Percentiles rank a stretch among this genome's conserved stretches.
Evolutionary conservation across 1,284 basidiomycete species (phyloP).

Genomic region (Ceraceosorus bombacis): DNA sequence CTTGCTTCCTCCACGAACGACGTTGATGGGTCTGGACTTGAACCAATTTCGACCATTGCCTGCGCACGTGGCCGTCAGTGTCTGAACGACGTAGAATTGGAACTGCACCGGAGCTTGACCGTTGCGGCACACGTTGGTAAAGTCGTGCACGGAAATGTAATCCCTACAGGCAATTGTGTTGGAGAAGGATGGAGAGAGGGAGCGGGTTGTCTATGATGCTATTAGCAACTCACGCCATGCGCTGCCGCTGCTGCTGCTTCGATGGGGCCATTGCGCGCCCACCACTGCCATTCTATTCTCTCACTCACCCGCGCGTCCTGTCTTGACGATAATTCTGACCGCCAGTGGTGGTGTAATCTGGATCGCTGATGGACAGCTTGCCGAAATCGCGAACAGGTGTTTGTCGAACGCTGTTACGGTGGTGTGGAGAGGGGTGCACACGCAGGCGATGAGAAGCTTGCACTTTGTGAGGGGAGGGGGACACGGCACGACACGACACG

Average conservation of each 20-base stretch:
- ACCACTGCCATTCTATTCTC: neutral
- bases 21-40: neutral
- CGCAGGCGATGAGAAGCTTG: neutral
- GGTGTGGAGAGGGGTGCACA: neutral
- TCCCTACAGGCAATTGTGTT: neutral
- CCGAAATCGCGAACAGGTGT: neutral
- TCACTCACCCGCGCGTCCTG: neutral
- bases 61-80: neutral
- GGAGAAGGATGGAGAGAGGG: too few species aligned
- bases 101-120: neutral
- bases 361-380: neutral
- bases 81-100: neutral
- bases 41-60: neutral
- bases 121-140: conserved; percentile 1
- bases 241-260: neutral
- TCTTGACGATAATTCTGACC: neutral
- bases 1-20: neutral
- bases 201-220: too few species aligned
- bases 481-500: too few species aligned
- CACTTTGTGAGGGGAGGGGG: too few species aligned
- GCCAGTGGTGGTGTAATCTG: neutral
- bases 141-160: neutral
- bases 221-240: too few species aligned
- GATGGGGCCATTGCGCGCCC: neutral
- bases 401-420: neutral